These are phyloP conservation scores for Arctostaphylos glauca DNA, from an alignment of 148 eudicot genomes.

Conservation along the genomic window DNA sequence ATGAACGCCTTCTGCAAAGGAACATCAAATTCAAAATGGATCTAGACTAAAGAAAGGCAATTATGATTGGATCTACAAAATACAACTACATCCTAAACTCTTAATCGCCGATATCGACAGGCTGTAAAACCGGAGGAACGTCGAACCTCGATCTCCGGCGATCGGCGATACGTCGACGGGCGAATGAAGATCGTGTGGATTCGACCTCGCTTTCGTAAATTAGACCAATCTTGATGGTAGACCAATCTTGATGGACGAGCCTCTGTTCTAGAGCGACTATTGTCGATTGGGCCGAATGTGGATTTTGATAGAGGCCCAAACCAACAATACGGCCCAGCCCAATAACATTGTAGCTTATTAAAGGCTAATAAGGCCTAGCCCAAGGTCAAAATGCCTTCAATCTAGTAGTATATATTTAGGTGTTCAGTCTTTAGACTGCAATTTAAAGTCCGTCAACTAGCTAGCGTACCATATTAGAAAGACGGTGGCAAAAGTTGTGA, in stretches of 20 bases:
- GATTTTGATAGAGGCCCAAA: too few species aligned
- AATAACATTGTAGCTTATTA: too few species aligned
- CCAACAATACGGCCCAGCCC: too few species aligned
- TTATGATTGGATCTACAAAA: background rate
- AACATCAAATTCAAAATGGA: background rate
- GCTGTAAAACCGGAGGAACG: background rate
- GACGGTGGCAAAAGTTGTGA: too few species aligned
- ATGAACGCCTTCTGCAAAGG: background rate
- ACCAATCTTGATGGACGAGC: background rate
- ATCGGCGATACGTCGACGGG: background rate
- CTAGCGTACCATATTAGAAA: too few species aligned
- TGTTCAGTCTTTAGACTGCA: too few species aligned
- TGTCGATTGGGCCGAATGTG: too few species aligned
- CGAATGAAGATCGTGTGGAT: background rate
- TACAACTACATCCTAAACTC: background rate
- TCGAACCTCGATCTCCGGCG: background rate
- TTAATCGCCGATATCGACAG: background rate
- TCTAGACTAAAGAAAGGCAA: background rate
- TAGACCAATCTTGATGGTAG: background rate
- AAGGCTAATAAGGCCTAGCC: too few species aligned
- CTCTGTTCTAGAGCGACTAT: background rate
- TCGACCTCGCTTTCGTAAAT: slow-evolving; percentile 2
- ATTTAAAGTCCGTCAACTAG: too few species aligned
- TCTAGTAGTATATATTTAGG: too few species aligned
- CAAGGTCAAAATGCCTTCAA: too few species aligned